Evolutionary conservation across 768 basidiomycete genomes (phyloP).

Genomic region (Phylloporus scabripes): DNA sequence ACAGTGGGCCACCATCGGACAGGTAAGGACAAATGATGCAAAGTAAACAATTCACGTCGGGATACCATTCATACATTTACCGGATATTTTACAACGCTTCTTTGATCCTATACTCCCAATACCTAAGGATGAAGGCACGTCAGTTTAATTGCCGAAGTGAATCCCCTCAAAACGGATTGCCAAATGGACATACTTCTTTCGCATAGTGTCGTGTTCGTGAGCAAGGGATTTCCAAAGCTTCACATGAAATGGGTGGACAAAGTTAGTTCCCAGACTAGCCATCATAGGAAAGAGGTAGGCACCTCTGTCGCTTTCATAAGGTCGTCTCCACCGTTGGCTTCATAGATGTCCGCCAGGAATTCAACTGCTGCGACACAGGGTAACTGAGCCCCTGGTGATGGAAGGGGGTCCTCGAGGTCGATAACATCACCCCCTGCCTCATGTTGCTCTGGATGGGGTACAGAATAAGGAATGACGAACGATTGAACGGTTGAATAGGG

Average conservation of each 20-base stretch:
- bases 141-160: constrained; percentile 23
- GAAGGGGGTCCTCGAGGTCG: constrained; percentile 72
- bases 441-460: constrained; percentile 26
- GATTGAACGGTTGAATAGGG: constrained; percentile 50
- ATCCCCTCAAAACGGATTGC: constrained; percentile 3
- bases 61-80: constrained; percentile 13
- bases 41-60: constrained; percentile 7
- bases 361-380: constrained; percentile 80
- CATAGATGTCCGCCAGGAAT: constrained; percentile 76
- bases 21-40: neutral
- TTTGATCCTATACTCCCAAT: constrained; percentile 72
- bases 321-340: constrained; percentile 47
- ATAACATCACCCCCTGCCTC: constrained; percentile 42
- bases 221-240: constrained; percentile 72
- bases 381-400: constrained; percentile 58
- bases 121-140: constrained; percentile 38
- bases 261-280: constrained; percentile 7
- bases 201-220: constrained; percentile 63
- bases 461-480: constrained; percentile 65
- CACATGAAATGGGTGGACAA: constrained; percentile 8
- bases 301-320: constrained; percentile 49
- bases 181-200: constrained; percentile 57
- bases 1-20: neutral
- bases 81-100: constrained; percentile 36
- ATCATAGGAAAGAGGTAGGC: neutral